These are phyloP conservation scores for Phytopythium montanum DNA, from an alignment of 352 stramenopile species.

Conservation along the genomic window DNA sequence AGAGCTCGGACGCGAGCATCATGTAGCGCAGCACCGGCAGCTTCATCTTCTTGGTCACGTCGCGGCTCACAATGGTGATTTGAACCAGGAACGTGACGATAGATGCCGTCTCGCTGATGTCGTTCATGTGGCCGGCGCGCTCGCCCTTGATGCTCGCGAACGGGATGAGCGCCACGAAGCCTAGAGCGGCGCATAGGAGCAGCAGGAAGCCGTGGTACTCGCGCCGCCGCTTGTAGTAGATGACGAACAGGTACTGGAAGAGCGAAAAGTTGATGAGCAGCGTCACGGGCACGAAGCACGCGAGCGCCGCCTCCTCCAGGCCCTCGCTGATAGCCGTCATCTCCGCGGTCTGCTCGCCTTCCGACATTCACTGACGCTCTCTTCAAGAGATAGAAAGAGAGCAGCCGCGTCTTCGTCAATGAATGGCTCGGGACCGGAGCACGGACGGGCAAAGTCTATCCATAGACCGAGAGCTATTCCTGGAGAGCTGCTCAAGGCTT, in stretches of 20 bases:
- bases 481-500: background rate
- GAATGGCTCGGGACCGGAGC: background rate
- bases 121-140: constrained; percentile 15
- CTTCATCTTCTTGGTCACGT: constrained; percentile 20
- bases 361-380: background rate
- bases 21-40: constrained; percentile 20
- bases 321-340: background rate
- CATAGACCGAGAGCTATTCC: background rate
- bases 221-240: constrained; percentile 12
- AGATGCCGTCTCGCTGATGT: constrained; percentile 32
- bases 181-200: constrained; percentile 8
- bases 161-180: constrained; percentile 18
- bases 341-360: background rate
- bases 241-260: constrained; percentile 29
- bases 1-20: constrained; percentile 17
- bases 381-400: background rate
- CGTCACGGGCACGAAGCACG: constrained; percentile 24
- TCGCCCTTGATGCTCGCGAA: constrained; percentile 7
- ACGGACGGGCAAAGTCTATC: background rate
- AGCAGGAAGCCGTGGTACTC: constrained; percentile 12
- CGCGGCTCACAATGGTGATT: constrained; percentile 31
- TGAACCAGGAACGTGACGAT: constrained; percentile 34
- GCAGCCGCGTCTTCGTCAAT: background rate
- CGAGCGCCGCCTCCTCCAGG: background rate
- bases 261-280: constrained; percentile 28